Percentiles rank a stretch among this genome's conserved stretches.
phyloP scores from a whole-genome alignment of 116 monocot genomes.

The Cymodocea nodosa region DNA sequence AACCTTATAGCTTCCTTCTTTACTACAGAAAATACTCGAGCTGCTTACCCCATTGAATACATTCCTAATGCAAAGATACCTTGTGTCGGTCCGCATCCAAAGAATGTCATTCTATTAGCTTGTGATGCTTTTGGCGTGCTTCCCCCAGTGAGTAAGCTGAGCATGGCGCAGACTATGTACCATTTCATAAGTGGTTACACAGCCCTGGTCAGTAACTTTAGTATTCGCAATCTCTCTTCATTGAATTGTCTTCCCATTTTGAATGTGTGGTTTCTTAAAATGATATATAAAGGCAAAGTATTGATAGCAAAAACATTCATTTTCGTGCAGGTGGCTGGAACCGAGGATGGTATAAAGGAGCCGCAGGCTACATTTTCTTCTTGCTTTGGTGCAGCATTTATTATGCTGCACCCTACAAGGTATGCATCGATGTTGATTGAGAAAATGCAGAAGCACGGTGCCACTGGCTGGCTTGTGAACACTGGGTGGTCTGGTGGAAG shows the following conservation, averaged over 20 bases:
- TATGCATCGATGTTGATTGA: constrained; percentile 89
- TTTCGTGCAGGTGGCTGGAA: constrained; percentile 60
- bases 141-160: constrained; percentile 87
- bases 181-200: constrained; percentile 95
- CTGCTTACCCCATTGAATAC: constrained; percentile 83
- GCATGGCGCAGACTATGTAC: constrained; percentile 85
- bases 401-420: constrained; percentile 82
- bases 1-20: background rate
- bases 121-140: constrained; percentile 92
- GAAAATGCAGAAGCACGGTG: constrained; percentile 78
- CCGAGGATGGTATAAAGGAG: constrained; percentile 90
- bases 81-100: constrained; percentile 78
- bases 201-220: constrained; percentile 31
- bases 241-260: too few relatives aligned
- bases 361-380: constrained; percentile 93
- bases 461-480: constrained; percentile 90
- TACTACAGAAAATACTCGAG: constrained; percentile 67
- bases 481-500: constrained; percentile 96
- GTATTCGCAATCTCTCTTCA: background rate
- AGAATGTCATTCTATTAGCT: constrained; percentile 81
- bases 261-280: too few relatives aligned
- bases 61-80: constrained; percentile 90
- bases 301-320: background rate
- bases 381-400: constrained; percentile 90
- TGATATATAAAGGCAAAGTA: background rate